Base-by-base conservation (phyloP, 78 protist genomes). In the Ministeria vibrans region DNA sequence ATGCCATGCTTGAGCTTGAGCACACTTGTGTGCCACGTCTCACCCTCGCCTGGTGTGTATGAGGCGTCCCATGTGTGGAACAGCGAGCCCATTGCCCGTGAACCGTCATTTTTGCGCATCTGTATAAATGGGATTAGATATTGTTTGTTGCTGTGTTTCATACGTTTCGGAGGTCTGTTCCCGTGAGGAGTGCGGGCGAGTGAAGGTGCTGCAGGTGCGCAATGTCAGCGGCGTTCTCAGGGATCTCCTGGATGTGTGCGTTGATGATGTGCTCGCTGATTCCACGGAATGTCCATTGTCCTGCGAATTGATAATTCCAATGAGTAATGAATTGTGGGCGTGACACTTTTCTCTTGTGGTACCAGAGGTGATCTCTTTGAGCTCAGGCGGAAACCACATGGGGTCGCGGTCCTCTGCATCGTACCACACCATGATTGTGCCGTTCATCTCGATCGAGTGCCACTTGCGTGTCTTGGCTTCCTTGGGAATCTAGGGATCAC, bases 141-240 rank as follows among this genome's bases (percentile, higher is more conserved):
- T n/a, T n/a, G n/a, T n/a, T n/a, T n/a, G n/a, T n/a, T n/a, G n/a
- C n/a, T n/a, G n/a, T n/a, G n/a, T n/a, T n/a, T n/a, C n/a, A n/a
- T n/a, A n/a, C n/a, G n/a, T n/a, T n/a, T 7, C 66, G 9, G 34
- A 62, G 18, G 69, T 62, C 74, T 9, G 46, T 68, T 43, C 3
- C n/a, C 28, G 63, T 6, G 27, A 59, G 38, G 49, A 63, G 30
- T 15, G 42, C 30, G n/a, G 39, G 45, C 70, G 18, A 5, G 71
- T 85, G 88, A 51, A 85, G 73, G 27, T 22, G 36, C 38, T 85
- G 7, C 44, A 85, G 44, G 74, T 85, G 88, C 25, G 79, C 80
- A n/a, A 20, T 9, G 70, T 85, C 88, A 27, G 80, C 72, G 46
- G 81, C 79, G 66, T 85, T 85, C 62, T 85, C 88, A 1, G 88